A percentile compares a stretch with the other conserved stretches of the same genome.
Evolutionary conservation across 176 grass and related monocot genomes (phyloP).

Genomic region (Elaeis guineensis): DNA sequence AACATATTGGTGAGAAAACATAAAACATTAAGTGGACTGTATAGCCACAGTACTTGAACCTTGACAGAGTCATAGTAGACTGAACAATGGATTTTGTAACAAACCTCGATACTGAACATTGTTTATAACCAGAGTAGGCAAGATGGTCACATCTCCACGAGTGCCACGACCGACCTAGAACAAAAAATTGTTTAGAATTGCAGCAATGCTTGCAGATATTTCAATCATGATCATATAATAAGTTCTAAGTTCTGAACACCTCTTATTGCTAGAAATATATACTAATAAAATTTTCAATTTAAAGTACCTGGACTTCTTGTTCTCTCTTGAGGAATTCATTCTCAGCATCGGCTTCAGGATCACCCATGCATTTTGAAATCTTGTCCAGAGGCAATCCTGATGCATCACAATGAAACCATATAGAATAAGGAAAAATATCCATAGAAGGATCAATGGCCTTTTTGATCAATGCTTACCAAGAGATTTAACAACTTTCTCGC

Average conservation of each 20-base stretch:
- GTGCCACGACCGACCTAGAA: slow-evolving; percentile 51
- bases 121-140: slow-evolving; percentile 90
- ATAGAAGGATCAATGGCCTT: too few species aligned
- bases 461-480: slow-evolving; percentile 31
- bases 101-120: slow-evolving; percentile 82
- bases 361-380: slow-evolving; percentile 73
- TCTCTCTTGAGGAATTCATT: slow-evolving; percentile 75
- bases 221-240: too few species aligned
- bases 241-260: too few species aligned
- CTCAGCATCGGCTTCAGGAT: slow-evolving; percentile 54
- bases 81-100: neutral
- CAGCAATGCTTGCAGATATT: too few species aligned
- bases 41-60: too few species aligned
- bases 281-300: neutral
- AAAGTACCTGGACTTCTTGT: slow-evolving; percentile 58
- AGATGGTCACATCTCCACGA: slow-evolving; percentile 77
- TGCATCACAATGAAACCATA: neutral
- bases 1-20: too few species aligned
- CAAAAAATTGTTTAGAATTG: neutral
- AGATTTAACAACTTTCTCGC: slow-evolving; percentile 41
- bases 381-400: slow-evolving; percentile 51
- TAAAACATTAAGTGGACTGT: too few species aligned
- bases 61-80: too few species aligned
- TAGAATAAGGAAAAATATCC: neutral
- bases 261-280: too few species aligned